A percentile compares a stretch with the other conserved stretches of the same genome.
Evolutionary conservation across 2,329 filamentous ascomycete genomes (phyloP).

Genomic region (Trichoderma guizhouense): DNA sequence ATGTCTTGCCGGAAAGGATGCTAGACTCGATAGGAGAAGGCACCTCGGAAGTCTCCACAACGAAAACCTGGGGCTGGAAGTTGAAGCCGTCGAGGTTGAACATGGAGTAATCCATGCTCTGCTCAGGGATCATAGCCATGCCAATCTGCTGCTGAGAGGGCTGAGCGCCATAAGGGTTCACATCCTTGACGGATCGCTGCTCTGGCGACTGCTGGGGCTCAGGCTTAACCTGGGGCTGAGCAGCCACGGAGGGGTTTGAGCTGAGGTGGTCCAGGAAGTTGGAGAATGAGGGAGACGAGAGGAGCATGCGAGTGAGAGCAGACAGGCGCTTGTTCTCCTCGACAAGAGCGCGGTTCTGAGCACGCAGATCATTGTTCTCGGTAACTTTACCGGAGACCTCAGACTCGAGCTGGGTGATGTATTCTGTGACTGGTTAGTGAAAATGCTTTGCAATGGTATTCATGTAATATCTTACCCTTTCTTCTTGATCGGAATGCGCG

Average conservation of each 20-base stretch:
- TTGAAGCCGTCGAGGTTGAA: slow-evolving; percentile 59
- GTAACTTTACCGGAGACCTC: slow-evolving; percentile 82
- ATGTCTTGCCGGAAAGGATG: slow-evolving; percentile 68
- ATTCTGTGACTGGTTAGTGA: slow-evolving; percentile 59
- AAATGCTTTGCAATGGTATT: neutral
- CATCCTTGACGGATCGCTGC: slow-evolving; percentile 59
- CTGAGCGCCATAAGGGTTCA: slow-evolving; percentile 57
- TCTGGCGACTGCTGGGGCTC: slow-evolving; percentile 41
- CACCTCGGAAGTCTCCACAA: slow-evolving; percentile 68
- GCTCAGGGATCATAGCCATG: slow-evolving; percentile 81
- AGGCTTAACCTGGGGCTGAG: slow-evolving; percentile 37
- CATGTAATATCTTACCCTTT: slow-evolving; percentile 68
- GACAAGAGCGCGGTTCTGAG: slow-evolving; percentile 74
- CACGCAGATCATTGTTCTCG: slow-evolving; percentile 76
- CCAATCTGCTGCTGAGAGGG: slow-evolving; percentile 66
- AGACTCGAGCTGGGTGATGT: slow-evolving; percentile 89
- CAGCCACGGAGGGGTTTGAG: slow-evolving; percentile 50
- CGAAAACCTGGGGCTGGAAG: slow-evolving; percentile 70
- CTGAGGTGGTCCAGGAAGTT: slow-evolving; percentile 72
- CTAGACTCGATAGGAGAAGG: slow-evolving; percentile 58
- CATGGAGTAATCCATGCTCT: slow-evolving; percentile 69
- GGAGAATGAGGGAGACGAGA: slow-evolving; percentile 77
- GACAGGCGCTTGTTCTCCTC: slow-evolving; percentile 82
- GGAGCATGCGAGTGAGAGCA: slow-evolving; percentile 75
- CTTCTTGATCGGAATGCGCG: slow-evolving; percentile 95